Conservation (phyloP, 1,284 basidiomycete species). For the Apiotrichum domesticum region DNA sequence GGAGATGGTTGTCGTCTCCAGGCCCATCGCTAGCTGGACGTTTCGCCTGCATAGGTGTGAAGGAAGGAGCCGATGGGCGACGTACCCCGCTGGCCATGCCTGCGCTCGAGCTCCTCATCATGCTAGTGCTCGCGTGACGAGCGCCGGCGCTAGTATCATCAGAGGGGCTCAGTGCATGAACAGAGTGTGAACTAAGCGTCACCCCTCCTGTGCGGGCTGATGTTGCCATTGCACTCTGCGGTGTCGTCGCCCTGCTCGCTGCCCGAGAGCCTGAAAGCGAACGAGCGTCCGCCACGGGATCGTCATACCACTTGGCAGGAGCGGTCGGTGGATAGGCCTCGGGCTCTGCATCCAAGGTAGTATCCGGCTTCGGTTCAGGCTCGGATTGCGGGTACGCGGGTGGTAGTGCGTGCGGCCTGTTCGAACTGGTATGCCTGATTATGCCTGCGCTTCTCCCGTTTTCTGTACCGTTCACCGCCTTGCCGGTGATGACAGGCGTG, state of each 20-base stretch:
- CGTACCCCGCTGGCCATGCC: not conserved
- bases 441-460: too few relatives aligned
- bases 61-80: not conserved
- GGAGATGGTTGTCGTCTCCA: not conserved
- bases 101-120: too few relatives aligned
- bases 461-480: too few relatives aligned
- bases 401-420: too few relatives aligned
- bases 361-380: too few relatives aligned
- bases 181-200: too few relatives aligned
- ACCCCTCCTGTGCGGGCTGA: not conserved
- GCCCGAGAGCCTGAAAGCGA: not conserved
- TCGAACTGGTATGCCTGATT: too few relatives aligned
- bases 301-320: slow-evolving; percentile 3
- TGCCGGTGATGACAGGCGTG: too few relatives aligned
- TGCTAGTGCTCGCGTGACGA: too few relatives aligned
- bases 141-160: too few relatives aligned
- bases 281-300: not conserved
- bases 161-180: too few relatives aligned
- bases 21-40: not conserved
- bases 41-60: not conserved
- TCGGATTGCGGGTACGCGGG: too few relatives aligned
- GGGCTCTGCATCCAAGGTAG: not conserved
- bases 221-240: not conserved
- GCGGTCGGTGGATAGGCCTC: not conserved
- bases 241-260: not conserved